Percentiles rank a stretch among this genome's conserved stretches.
phyloP scores from a whole-genome alignment of 306 rosid genomes.

The Rubus idaeus region DNA sequence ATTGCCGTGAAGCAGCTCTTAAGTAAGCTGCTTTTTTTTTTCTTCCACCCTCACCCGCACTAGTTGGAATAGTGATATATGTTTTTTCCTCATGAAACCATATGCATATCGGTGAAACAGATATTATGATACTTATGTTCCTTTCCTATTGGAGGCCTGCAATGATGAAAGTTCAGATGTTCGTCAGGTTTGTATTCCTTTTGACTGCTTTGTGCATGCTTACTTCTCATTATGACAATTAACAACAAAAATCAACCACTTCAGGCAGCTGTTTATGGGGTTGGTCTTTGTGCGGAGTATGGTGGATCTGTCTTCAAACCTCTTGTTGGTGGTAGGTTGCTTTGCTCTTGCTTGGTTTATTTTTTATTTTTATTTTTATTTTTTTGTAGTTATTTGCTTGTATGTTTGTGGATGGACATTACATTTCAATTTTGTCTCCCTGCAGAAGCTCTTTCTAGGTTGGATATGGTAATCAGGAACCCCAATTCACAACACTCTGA shows the following conservation, averaged over 20 bases:
- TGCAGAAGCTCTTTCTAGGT: slow-evolving; percentile 90
- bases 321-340: slow-evolving; percentile 75
- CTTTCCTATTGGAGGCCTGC: slow-evolving; percentile 95
- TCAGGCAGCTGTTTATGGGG: slow-evolving; percentile 95
- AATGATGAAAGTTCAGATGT: slow-evolving; percentile 92
- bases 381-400: background rate
- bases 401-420: slow-evolving; percentile 12
- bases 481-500: slow-evolving; percentile 78
- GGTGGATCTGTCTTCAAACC: slow-evolving; percentile 90
- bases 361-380: background rate
- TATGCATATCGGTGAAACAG: slow-evolving; percentile 37
- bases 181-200: slow-evolving; percentile 69
- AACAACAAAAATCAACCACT: slow-evolving; percentile 2
- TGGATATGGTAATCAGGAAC: slow-evolving; percentile 80
- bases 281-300: slow-evolving; percentile 94
- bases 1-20: slow-evolving; percentile 90
- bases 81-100: slow-evolving; percentile 12
- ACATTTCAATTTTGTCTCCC: slow-evolving; percentile 18
- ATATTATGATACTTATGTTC: slow-evolving; percentile 84
- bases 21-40: slow-evolving; percentile 42
- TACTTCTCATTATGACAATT: slow-evolving; percentile 16
- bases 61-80: background rate
- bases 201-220: slow-evolving; percentile 1
- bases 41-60: background rate
- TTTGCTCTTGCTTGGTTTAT: slow-evolving; percentile 19